Base-by-base conservation (phyloP, 2,329 filamentous ascomycete species). In the Myriosclerotinia duriaeana region DNA sequence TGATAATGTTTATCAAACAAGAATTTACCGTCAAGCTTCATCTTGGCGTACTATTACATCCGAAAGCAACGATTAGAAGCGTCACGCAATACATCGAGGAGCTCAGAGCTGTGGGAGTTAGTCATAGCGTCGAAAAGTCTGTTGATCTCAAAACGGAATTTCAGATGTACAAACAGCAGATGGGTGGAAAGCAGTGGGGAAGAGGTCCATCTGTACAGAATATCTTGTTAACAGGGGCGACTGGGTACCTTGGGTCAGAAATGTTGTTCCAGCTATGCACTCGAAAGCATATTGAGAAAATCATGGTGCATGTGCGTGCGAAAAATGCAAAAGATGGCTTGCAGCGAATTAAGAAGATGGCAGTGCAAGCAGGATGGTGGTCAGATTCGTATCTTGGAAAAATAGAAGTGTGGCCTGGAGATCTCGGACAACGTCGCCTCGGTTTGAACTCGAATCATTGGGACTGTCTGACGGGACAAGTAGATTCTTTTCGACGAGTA, bases 361-460 rank as follows among this genome's bases (percentile, higher is more conserved):
- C 71, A 26, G 67, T 55, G 4, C 38, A 34, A 38, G 69, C 67
- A 40, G 38, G 53, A 59, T 74, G 74, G 72, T 75, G 73, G 74
- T 50, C 34, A 22, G 64, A 68, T 26, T 22, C 26, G 12, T 71
- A 54, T 64, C 22, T 46, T 12, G 22, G 36, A 3, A 61, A 64
- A 15, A 59, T 75, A 20, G 68, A 73, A 54, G 66, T 71, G 15
- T 77, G 74, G 75, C 78, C 87, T 52, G 93, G 93, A 66, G 90
- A 94, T 76, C 80, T 97, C 2, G 82, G 86, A 15, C 82, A 91
- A 75, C 86, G 88, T 1, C 82, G 84, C 15, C 86, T 97, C 14
- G 92, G 92, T 8, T 78, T 96, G 14, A 81, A 84, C 14, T 81
- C 85, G 5, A 79, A 80, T 1, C 80, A 80, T 1, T 96, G 91